Conservation (phyloP, 1,139 yeast species). For the Sugiyamaella grinbergsii region DNA sequence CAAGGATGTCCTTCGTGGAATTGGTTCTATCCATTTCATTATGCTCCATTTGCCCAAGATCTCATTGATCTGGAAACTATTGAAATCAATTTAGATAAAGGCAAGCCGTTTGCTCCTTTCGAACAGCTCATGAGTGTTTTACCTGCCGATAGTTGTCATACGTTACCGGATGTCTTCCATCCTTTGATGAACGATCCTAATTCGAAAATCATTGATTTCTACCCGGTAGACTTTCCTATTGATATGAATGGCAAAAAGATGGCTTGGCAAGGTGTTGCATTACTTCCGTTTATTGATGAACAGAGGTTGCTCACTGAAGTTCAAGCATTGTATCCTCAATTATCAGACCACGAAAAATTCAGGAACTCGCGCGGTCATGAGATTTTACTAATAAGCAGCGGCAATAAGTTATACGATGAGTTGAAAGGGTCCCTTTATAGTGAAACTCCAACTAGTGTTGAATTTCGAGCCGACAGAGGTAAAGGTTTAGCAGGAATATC, state of each 20-base stretch:
- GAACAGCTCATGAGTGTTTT: conserved; percentile 97
- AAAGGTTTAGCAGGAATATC: conserved; percentile 72
- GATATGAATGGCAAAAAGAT: conserved; percentile 95
- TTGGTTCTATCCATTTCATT: conserved; percentile 97
- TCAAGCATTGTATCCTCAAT: conserved; percentile 59
- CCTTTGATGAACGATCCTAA: conserved; percentile 78
- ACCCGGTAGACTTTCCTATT: conserved; percentile 83
- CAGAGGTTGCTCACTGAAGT: conserved; percentile 68
- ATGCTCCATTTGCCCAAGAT: conserved; percentile 96
- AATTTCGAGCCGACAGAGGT: conserved; percentile 51
- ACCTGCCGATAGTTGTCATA: conserved; percentile 96
- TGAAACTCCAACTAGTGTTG: conserved; percentile 39
- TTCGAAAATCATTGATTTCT: conserved; percentile 87
- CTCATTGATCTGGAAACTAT: conserved; percentile 62
- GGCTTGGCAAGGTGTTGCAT: conserved; percentile 95
- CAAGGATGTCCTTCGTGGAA: conserved; percentile 99
- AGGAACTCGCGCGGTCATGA: conserved; percentile 54
- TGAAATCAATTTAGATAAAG: conserved; percentile 63
- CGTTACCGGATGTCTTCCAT: conserved; percentile 80
- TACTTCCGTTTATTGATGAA: conserved; percentile 89
- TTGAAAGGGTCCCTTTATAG: conserved; percentile 31
- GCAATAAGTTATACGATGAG: conserved; percentile 32
- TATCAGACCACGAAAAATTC: conserved; percentile 67
- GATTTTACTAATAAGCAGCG: conserved; percentile 39
- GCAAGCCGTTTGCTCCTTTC: conserved; percentile 86